Evolutionary conservation across 768 basidiomycete species (phyloP), one percentile per base, ranked within the genome.

Genomic region (Rhizopogon vulgaris): DNA sequence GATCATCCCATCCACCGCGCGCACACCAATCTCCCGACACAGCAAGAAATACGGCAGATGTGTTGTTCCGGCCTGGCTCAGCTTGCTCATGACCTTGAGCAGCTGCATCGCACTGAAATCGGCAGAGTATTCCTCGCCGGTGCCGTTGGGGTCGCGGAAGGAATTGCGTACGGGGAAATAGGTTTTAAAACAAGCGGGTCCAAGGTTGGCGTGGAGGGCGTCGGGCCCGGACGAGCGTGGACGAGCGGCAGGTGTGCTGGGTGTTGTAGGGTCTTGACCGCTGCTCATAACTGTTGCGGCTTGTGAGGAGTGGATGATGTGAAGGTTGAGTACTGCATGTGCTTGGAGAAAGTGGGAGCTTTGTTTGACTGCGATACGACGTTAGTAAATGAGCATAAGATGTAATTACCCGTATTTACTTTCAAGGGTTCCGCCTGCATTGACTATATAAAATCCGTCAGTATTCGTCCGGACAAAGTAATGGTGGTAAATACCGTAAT

Each of bases 331-430:
- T 1, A 90, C 72, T 0, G 88, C 77, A 53, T 92, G 87, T 0
- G 90, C 90, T 70, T 92, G 90, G 22, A 92, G 78, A 71, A 90
- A 92, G 61, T 88, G 86, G 0, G 88, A 87, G 52, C 84, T 83
- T 59, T 87, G 84, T 59, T 83, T 83, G 64, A 90, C 87, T 90
- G 56, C 14, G 28, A 25, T 45, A 38, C 54, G 32, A 15, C 17
- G 14, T 52, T 55, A 41, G 56, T 58, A 10, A 36, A n/a, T 50
- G 12, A 39, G 43, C 30, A 12, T 25, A 15, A 15, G 45, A 14
- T n/a, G 32, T 37, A 24, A 53, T 17, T 10, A 41, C 6, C 37
- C 17, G 42, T 12, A 66, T 84, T 62, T 63, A 89, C 89, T 76
- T 52, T 87, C 80, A 11, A 89, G 61, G 45, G 73, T 75, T n/a